Evolutionary conservation across 306 rosid genomes (phyloP), one percentile per base, ranked within the genome.

Genomic region (Prunus kanzakura): DNA sequence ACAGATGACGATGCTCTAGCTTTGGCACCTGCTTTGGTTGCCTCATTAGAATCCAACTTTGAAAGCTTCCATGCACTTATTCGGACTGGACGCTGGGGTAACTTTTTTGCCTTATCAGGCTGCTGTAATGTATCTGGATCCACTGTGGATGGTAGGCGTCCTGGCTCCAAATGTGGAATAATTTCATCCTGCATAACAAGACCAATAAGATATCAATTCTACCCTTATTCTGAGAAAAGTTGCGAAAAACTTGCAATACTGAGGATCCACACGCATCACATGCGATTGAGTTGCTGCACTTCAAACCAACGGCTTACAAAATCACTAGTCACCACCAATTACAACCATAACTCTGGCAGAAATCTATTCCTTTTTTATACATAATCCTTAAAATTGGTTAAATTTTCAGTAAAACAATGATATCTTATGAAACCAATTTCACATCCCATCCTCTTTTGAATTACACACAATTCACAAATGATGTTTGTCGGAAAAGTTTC

Each of bases 1-100:
- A 91, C 97, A 25, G 95, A 91, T 74, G 97, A 91, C n/a, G 97
- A 91, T 50, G 95, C 97, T 78, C 97, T 86, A 64, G 91, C 97
- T 84, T 91, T 91, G 58, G 89, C 93, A 45, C 77, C 91, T 23
- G 93, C 93, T 83, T 89, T 91, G 18, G 85, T 81, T 51, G 93
- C 97, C 72, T 91, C 95, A 47, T 75, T 86, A 62, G 97, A 86
- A 79, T 91, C 96, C 86, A 91, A 58, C 79, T 91, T 89, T 43
- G 97, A 91, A 82, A 91, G 95, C 85, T 91, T 89, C 95, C 97
- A 91, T 19, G 97, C 95, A 66, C 96, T 91, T 45, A 88, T 85
- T 68, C 93, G 85, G 32, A 88, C 93, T 19, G 83, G 86, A 18
- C 89, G 95, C 77, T 84, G 93, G 68, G 84, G 79, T 63, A 71